Evolutionary conservation across 2,329 filamentous ascomycete species (phyloP), one percentile per base, ranked within the genome.

Genomic region (Aspergillus pseudonomiae): DNA sequence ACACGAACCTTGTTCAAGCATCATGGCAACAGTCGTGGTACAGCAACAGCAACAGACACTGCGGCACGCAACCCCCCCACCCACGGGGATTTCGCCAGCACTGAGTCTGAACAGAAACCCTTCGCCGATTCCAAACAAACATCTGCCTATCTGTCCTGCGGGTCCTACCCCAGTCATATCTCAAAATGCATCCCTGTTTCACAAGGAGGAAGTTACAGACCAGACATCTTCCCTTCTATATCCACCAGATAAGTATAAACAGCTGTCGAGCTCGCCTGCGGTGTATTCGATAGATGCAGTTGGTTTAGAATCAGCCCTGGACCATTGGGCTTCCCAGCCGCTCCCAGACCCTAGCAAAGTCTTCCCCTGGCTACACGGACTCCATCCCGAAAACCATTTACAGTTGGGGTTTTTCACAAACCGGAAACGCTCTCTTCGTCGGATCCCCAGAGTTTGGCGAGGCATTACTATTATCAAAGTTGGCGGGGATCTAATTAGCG

Each of bases 361-460:
- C 65, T 99, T 98, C 73, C 95, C 95, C 2, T 99, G 95, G 95
- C 84, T 97, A 28, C 95, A 99, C 79, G 95, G 95, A 28, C 81
- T 98, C 46, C 94, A 98, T 73, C 89, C 92, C 0, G 88, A 91
- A 65, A 99, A 99, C 74, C 89, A 92, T 65, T 86, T 97, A 60
- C 95, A 99, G 74, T 86, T 95, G 65, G 87, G 91, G 7, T 98
- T 97, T 81, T 98, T 99, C 77, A 88, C 89, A 58, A 89, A 91
- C 30, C 87, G 92, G 65, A 89, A 89, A 72, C 90, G 89, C 65
- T 83, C 86, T n/a, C 79, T 90, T 57, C 85, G 91, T 54, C 89
- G 86, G 69, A 88, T 89, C 2, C 92, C 93, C 0, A 86, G 84
- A 70, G 96, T 92, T 74, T 84, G 96, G 71, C 88, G 95, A 59